phyloP scores from a whole-genome alignment of 208 protist genomes.

The Phytomonas francai region DNA sequence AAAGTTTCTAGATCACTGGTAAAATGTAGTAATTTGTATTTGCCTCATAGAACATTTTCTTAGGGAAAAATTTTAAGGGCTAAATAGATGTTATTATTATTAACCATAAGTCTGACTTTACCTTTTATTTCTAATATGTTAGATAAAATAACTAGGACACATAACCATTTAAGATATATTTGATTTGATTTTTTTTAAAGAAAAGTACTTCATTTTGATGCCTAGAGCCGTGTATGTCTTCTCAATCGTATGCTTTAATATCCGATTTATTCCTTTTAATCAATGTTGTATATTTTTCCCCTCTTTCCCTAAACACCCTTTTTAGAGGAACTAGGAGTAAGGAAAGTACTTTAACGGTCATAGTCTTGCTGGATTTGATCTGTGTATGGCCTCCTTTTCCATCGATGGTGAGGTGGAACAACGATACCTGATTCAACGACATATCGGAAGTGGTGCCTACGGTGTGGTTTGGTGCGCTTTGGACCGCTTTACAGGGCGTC shows the following conservation, averaged over 20 bases:
- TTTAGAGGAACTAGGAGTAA: neutral
- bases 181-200: neutral
- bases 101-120: slow-evolving; percentile 4
- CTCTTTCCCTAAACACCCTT: neutral
- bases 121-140: slow-evolving; percentile 1
- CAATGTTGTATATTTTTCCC: too few relatives aligned
- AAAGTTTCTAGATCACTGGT: neutral
- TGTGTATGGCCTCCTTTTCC: slow-evolving; percentile 12
- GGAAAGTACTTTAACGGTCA: neutral
- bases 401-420: slow-evolving; percentile 90
- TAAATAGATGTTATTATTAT: slow-evolving; percentile 2
- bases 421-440: slow-evolving; percentile 90
- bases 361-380: slow-evolving; percentile 3
- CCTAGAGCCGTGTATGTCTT: neutral
- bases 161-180: neutral
- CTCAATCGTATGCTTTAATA: neutral
- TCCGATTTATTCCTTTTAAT: too few relatives aligned
- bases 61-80: neutral
- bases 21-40: neutral
- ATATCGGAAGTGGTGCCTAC: slow-evolving; percentile 94
- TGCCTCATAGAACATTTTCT: neutral
- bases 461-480: slow-evolving; percentile 93
- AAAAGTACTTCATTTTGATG: neutral
- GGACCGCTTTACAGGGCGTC: slow-evolving; percentile 74
- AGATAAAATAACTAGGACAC: neutral